Conservation (phyloP, 495 filamentous ascomycete species). For the Talaromyces trachyspermus region DNA sequence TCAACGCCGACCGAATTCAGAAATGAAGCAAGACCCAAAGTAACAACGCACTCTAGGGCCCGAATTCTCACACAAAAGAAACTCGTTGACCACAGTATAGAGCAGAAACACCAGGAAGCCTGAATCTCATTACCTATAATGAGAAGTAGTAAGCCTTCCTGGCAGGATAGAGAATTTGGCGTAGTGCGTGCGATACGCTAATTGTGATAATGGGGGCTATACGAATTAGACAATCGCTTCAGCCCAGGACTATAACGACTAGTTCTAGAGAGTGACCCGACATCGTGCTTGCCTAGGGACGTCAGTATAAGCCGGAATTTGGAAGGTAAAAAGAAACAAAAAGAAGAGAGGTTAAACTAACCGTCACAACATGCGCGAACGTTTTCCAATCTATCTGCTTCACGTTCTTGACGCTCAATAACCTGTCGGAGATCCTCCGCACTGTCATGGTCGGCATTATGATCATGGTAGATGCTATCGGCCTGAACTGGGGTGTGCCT, state of each 20-base stretch:
- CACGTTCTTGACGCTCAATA: slow-evolving; percentile 66
- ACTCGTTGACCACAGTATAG: slow-evolving; percentile 22
- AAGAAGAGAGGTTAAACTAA: slow-evolving; percentile 35
- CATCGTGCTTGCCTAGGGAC: slow-evolving; percentile 55
- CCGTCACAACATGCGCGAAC: slow-evolving; percentile 97
- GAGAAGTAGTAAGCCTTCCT: neutral
- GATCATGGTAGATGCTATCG: slow-evolving; percentile 59
- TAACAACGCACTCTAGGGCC: neutral
- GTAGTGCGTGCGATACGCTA: neutral
- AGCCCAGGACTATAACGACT: slow-evolving; percentile 37
- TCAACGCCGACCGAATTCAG: slow-evolving; percentile 4
- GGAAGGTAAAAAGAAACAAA: neutral
- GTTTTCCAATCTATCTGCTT: slow-evolving; percentile 78
- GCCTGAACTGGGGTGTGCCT: slow-evolving; percentile 26
- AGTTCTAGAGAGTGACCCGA: slow-evolving; percentile 40
- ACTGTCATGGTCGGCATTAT: slow-evolving; percentile 60
- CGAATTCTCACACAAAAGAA: slow-evolving; percentile 18
- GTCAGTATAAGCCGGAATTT: slow-evolving; percentile 9
- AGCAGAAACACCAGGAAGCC: neutral
- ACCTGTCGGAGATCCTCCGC: slow-evolving; percentile 71
- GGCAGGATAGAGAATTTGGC: neutral
- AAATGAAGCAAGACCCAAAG: neutral
- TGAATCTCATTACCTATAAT: slow-evolving; percentile 10
- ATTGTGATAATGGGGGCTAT: slow-evolving; percentile 15
- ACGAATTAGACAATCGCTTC: slow-evolving; percentile 19